Percentiles rank a stretch among this genome's conserved stretches.
Conservation (phyloP, 2,329 filamentous ascomycete species). For the Aspergillus fumigatus region DNA sequence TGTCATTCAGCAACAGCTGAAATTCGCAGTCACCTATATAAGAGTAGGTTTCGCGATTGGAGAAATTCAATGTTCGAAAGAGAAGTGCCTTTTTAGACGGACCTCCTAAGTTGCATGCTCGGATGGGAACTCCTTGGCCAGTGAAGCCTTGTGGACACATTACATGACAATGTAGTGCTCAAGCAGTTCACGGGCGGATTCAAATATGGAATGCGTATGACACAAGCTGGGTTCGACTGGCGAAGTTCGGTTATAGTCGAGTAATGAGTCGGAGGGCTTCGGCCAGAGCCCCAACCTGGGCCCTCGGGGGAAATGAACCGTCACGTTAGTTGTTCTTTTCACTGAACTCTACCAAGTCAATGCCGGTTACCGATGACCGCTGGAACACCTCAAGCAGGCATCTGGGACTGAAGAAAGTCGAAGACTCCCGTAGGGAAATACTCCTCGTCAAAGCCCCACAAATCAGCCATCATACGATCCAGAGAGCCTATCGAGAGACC, state of each 20-base stretch:
- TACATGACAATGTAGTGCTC: neutral
- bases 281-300: neutral
- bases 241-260: too few relatives aligned
- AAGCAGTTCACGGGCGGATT: too few relatives aligned
- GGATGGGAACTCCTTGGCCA: neutral
- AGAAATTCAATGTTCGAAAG: neutral
- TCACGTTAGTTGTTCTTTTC: too few relatives aligned
- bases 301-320: neutral
- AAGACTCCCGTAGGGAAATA: constrained; percentile 41
- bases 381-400: constrained; percentile 29
- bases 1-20: neutral
- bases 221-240: too few relatives aligned
- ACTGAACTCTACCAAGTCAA: neutral
- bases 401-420: constrained; percentile 39
- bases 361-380: neutral
- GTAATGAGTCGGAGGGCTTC: neutral
- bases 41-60: neutral
- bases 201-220: too few relatives aligned
- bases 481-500: constrained; percentile 35
- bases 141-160: neutral
- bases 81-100: neutral
- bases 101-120: neutral
- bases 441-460: constrained; percentile 40
- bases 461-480: constrained; percentile 39
- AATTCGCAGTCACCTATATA: neutral